phyloP scores from a whole-genome alignment of 2,329 filamentous ascomycete species.

The Hawksworthiomyces lignivorus region DNA sequence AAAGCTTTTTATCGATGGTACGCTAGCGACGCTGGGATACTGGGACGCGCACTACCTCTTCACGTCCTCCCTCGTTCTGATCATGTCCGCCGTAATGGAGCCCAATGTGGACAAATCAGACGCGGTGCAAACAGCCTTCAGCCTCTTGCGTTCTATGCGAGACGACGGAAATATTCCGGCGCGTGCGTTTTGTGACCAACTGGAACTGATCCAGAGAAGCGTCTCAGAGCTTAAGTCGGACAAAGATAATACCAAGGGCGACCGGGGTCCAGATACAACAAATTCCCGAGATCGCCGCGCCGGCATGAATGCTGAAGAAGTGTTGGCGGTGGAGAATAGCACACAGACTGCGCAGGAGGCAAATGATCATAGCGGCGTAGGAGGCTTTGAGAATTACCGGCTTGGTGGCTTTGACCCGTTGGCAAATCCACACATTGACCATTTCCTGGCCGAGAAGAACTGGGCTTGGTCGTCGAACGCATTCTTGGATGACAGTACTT shows the following conservation, averaged over 20 bases:
- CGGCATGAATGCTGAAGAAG: too few relatives aligned
- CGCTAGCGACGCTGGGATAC: slow-evolving; percentile 23
- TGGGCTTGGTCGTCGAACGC: neutral
- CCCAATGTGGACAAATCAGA: slow-evolving; percentile 20
- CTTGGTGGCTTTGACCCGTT: neutral
- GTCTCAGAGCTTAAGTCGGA: neutral
- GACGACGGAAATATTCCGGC: slow-evolving; percentile 24
- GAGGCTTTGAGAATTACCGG: neutral
- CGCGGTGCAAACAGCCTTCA: slow-evolving; percentile 21
- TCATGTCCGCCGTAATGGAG: slow-evolving; percentile 25
- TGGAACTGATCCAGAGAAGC: slow-evolving; percentile 16
- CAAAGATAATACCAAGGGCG: neutral
- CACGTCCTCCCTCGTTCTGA: slow-evolving; percentile 22
- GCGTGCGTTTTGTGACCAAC: slow-evolving; percentile 21
- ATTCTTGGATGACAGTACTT: neutral
- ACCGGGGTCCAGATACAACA: too few relatives aligned
- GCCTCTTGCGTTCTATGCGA: slow-evolving; percentile 22
- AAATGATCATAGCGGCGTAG: too few relatives aligned
- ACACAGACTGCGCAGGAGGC: neutral
- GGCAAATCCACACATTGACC: slow-evolving; percentile 1
- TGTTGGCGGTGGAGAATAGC: neutral
- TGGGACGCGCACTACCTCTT: slow-evolving; percentile 28
- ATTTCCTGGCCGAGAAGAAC: neutral
- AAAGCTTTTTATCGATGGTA: slow-evolving; percentile 16
- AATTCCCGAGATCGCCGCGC: too few relatives aligned